These are phyloP conservation scores for Candida nitratophila DNA, from an alignment of 805 yeast species.

Conservation along the genomic window DNA sequence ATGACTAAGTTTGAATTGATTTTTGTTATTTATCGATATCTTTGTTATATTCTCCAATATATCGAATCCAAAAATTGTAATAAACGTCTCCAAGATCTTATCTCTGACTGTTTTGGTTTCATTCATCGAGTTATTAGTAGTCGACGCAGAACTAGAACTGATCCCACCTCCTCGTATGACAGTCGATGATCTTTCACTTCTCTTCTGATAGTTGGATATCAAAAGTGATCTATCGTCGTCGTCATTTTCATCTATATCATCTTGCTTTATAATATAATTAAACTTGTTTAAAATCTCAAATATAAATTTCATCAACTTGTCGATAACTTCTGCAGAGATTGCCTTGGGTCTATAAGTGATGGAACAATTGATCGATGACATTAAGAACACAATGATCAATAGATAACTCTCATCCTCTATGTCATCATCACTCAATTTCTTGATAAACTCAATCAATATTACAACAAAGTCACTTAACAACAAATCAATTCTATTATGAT, in stretches of 20 bases:
- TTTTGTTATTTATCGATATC: slow-evolving; percentile 7
- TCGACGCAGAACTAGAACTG: neutral
- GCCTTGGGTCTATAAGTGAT: slow-evolving; percentile 60
- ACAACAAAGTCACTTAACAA: slow-evolving; percentile 37
- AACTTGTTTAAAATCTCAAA: slow-evolving; percentile 18
- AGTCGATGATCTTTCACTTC: neutral
- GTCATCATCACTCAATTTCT: slow-evolving; percentile 6
- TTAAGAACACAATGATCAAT: slow-evolving; percentile 48
- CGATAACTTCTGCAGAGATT: slow-evolving; percentile 32
- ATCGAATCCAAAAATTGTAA: slow-evolving; percentile 46
- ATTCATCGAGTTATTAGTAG: neutral
- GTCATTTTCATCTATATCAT: slow-evolving; percentile 2
- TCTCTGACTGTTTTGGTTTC: slow-evolving; percentile 29
- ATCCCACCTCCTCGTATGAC: neutral
- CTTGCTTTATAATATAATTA: slow-evolving; percentile 22
- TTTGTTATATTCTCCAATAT: slow-evolving; percentile 41
- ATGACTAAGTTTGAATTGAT: slow-evolving; percentile 19
- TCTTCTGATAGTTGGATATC: neutral
- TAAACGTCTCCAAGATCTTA: slow-evolving; percentile 43
- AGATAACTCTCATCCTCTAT: slow-evolving; percentile 16
- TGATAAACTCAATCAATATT: slow-evolving; percentile 23
- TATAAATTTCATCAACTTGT: slow-evolving; percentile 20
- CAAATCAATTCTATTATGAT: slow-evolving; percentile 40
- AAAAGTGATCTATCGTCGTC: neutral
- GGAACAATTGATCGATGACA: slow-evolving; percentile 49